Conservation (phyloP, 2,329 filamentous ascomycete genomes). For the Gnomoniopsis smithogilvyi region DNA sequence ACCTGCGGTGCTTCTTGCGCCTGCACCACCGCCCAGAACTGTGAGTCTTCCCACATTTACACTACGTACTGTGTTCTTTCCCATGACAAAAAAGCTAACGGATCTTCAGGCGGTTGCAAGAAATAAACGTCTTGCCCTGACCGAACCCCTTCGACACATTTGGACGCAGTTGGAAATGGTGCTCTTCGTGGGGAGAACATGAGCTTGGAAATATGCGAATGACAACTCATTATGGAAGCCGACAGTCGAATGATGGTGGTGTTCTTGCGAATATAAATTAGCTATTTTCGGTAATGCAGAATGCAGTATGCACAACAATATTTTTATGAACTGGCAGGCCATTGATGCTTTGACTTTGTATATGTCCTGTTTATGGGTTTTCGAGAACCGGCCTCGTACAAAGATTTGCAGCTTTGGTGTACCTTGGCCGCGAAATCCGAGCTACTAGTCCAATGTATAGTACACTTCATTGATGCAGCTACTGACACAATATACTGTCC, state of each 20-base stretch:
- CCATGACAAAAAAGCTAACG: background rate
- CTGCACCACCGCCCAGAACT: background rate
- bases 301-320: background rate
- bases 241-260: background rate
- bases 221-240: background rate
- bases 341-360: background rate
- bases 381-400: too few species aligned
- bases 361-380: background rate
- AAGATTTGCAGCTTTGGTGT: too few species aligned
- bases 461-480: background rate
- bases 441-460: too few species aligned
- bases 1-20: conserved; percentile 8
- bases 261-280: background rate
- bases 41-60: background rate
- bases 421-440: too few species aligned
- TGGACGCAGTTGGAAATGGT: too few species aligned
- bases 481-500: background rate
- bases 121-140: background rate
- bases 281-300: background rate
- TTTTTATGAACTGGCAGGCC: background rate
- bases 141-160: too few species aligned
- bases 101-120: background rate
- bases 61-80: background rate
- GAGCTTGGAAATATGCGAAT: background rate
- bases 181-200: background rate